Percentiles rank a stretch among this genome's conserved stretches.
Evolutionary conservation across 306 rosid genomes (phyloP).

Genomic region (Fagus crenata): DNA sequence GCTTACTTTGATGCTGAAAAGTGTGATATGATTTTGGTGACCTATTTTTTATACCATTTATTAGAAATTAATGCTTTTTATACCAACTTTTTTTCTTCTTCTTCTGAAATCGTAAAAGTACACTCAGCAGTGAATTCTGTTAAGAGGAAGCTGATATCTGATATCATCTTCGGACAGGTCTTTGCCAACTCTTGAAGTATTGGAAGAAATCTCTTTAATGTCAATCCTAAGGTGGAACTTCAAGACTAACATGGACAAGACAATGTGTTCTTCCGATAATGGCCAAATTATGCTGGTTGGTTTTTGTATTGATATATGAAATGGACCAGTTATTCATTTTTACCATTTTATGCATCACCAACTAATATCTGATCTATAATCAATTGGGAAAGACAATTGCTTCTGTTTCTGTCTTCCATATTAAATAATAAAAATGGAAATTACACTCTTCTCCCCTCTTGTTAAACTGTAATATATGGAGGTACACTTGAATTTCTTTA

Average conservation of each 20-base stretch:
- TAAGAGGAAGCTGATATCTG: slow-evolving; percentile 21
- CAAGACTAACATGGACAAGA: slow-evolving; percentile 62
- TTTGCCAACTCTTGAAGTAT: slow-evolving; percentile 68
- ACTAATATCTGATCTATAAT: slow-evolving; percentile 19
- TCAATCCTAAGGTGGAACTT: slow-evolving; percentile 77
- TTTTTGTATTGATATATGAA: slow-evolving; percentile 28
- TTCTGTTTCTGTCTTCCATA: slow-evolving; percentile 4
- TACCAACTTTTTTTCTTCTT: slow-evolving; percentile 15
- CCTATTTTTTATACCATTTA: slow-evolving; percentile 1
- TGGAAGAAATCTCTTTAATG: slow-evolving; percentile 60
- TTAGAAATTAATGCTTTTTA: slow-evolving; percentile 21
- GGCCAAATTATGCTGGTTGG: slow-evolving; percentile 83
- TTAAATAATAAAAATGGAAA: neutral
- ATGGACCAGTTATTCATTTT: slow-evolving; percentile 6
- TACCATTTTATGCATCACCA: slow-evolving; percentile 11
- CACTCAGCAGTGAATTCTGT: neutral
- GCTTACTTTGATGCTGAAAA: slow-evolving; percentile 10
- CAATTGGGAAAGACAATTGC: neutral
- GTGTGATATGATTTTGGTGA: slow-evolving; percentile 3
- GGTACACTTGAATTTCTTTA: neutral
- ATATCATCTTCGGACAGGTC: slow-evolving; percentile 54
- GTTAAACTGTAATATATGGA: neutral
- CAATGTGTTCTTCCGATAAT: slow-evolving; percentile 60
- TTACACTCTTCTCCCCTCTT: neutral
- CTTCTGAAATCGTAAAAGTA: neutral